Evolutionary conservation across 106 monocot species (phyloP).

Genomic region (Chionographis japonica): DNA sequence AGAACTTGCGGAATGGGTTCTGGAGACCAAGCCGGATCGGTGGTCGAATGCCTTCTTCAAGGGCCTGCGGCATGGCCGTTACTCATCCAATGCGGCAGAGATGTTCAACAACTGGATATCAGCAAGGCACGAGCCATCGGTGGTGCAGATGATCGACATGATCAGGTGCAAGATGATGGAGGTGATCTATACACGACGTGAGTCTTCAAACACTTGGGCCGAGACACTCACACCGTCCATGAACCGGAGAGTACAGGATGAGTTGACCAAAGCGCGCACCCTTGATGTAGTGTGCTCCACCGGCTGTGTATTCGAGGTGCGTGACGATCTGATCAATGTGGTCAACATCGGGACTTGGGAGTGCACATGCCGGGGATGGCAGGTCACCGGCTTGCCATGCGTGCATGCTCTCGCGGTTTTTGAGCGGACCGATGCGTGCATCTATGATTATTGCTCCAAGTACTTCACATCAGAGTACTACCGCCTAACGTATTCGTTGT

Average conservation of each 20-base stretch:
- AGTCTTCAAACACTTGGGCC: constrained; percentile 66
- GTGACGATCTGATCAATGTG: constrained; percentile 30
- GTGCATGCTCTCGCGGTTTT: constrained; percentile 78
- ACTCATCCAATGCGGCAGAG: constrained; percentile 54
- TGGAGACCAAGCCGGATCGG: constrained; percentile 55
- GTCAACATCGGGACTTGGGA: constrained; percentile 83
- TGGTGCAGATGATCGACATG: constrained; percentile 83
- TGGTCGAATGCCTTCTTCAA: constrained; percentile 96
- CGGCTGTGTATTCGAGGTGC: constrained; percentile 65
- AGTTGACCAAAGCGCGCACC: constrained; percentile 34
- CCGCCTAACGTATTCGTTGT: constrained; percentile 58
- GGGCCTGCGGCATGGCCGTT: constrained; percentile 51
- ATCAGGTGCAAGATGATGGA: constrained; percentile 95
- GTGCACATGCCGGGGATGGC: constrained; percentile 87
- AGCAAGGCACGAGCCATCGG: constrained; percentile 60
- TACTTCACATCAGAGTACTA: constrained; percentile 71
- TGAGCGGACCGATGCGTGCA: constrained; percentile 34
- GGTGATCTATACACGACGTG: constrained; percentile 67
- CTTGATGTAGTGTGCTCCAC: constrained; percentile 45
- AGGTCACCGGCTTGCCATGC: constrained; percentile 76
- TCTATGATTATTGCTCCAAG: constrained; percentile 71
- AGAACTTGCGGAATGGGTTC: constrained; percentile 78
- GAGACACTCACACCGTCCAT: constrained; percentile 59
- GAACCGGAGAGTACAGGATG: constrained; percentile 65
- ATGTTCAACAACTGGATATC: constrained; percentile 65